Evolutionary conservation across 495 filamentous ascomycete species (phyloP).

Genomic region (Thermothielavioides terrestris): DNA sequence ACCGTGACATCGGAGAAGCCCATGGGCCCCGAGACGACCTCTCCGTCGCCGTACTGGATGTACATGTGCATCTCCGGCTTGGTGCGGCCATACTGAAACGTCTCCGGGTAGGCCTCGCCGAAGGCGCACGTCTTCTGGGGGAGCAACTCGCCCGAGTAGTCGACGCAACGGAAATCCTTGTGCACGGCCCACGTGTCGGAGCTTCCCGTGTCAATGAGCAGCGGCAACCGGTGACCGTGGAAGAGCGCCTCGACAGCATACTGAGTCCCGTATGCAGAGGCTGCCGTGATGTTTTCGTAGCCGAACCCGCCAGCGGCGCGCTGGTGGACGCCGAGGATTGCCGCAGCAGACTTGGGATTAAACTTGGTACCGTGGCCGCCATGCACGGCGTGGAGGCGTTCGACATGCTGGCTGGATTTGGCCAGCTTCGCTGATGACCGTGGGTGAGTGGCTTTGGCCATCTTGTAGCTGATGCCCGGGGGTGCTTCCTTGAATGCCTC

Average conservation of each 20-base stretch:
- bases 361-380: background rate
- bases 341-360: constrained; percentile 23
- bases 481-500: constrained; percentile 9
- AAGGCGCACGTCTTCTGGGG: constrained; percentile 25
- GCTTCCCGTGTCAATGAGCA: constrained; percentile 58
- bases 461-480: constrained; percentile 18
- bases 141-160: constrained; percentile 15
- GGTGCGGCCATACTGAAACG: constrained; percentile 21
- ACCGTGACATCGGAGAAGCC: constrained; percentile 49
- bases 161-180: constrained; percentile 21
- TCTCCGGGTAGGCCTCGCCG: constrained; percentile 11
- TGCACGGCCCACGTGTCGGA: constrained; percentile 49
- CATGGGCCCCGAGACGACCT: constrained; percentile 47
- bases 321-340: constrained; percentile 27
- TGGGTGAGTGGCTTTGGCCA: constrained; percentile 9
- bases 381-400: constrained; percentile 14
- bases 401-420: constrained; percentile 9
- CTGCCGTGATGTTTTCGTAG: constrained; percentile 33
- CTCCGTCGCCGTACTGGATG: constrained; percentile 52
- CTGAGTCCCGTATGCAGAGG: constrained; percentile 31
- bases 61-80: constrained; percentile 43
- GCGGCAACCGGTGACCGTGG: constrained; percentile 16
- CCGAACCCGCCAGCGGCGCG: constrained; percentile 20
- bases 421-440: background rate
- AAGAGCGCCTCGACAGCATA: constrained; percentile 30